Conservation (phyloP, 768 basidiomycete species). For the Suillus lakei region DNA sequence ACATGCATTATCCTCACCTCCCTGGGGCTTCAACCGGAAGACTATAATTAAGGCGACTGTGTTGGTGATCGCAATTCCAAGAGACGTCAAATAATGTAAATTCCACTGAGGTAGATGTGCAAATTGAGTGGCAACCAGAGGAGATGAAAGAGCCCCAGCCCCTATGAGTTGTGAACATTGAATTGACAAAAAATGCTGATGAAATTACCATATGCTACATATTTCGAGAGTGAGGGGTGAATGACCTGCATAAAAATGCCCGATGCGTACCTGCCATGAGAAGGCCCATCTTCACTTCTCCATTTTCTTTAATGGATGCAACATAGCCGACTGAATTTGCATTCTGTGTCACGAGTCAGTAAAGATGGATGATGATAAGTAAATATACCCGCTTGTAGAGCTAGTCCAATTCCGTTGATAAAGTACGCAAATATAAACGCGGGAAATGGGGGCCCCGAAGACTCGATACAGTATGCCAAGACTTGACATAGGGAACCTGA, state of each 20-base stretch:
- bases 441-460: constrained; percentile 66
- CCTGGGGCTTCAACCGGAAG: constrained; percentile 73
- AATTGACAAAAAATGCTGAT: not conserved
- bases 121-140: constrained; percentile 84
- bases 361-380: not conserved
- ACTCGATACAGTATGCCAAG: constrained; percentile 56
- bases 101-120: constrained; percentile 69
- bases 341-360: constrained; percentile 46
- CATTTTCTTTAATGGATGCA: constrained; percentile 57
- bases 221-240: not conserved
- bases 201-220: not conserved
- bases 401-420: constrained; percentile 54
- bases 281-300: constrained; percentile 70
- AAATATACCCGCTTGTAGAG: constrained; percentile 43
- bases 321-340: constrained; percentile 77
- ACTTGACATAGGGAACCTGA: constrained; percentile 57
- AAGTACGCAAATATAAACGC: constrained; percentile 55
- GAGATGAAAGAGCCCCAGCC: constrained; percentile 66
- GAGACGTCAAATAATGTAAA: constrained; percentile 74
- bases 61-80: constrained; percentile 69
- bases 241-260: not conserved
- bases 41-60: constrained; percentile 53
- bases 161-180: constrained; percentile 42
- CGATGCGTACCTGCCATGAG: constrained; percentile 50
- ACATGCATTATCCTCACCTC: constrained; percentile 49